Conservation (phyloP, 2,329 filamentous ascomycete genomes). For the Calonectria pteridis region DNA sequence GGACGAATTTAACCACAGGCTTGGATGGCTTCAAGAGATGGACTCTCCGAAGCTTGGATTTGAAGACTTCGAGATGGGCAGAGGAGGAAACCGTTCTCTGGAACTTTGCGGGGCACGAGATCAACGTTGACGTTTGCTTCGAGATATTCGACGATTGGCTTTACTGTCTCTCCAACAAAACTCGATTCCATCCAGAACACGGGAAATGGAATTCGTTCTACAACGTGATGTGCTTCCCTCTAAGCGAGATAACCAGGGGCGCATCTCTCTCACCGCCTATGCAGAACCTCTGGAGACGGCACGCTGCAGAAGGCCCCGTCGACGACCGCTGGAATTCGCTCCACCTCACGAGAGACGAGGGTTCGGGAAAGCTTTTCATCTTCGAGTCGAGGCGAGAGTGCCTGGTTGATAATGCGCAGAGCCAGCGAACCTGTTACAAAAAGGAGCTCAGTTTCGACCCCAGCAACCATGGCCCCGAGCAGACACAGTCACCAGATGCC, state of each 20-base stretch:
- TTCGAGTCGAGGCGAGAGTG: constrained; percentile 79
- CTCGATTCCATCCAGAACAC: constrained; percentile 71
- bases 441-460: constrained; percentile 61
- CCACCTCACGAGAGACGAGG: constrained; percentile 70
- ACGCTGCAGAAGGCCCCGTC: constrained; percentile 77
- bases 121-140: constrained; percentile 78
- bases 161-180: constrained; percentile 78
- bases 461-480: background rate
- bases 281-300: constrained; percentile 70
- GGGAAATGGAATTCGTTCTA: constrained; percentile 78
- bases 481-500: constrained; percentile 19
- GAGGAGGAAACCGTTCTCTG: constrained; percentile 63
- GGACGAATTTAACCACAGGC: constrained; percentile 69
- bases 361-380: constrained; percentile 68
- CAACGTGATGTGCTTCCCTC: constrained; percentile 72
- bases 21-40: constrained; percentile 71
- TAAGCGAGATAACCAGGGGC: constrained; percentile 57
- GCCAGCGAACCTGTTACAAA: constrained; percentile 75
- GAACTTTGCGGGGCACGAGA: constrained; percentile 72
- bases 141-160: constrained; percentile 75
- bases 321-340: constrained; percentile 81
- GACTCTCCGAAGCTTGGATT: constrained; percentile 67
- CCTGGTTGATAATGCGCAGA: constrained; percentile 64
- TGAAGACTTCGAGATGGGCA: constrained; percentile 56
- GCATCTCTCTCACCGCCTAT: constrained; percentile 54